Evolutionary conservation across 2,329 filamentous ascomycete species (phyloP).

Genomic region (Arachnopeziza araneosa): DNA sequence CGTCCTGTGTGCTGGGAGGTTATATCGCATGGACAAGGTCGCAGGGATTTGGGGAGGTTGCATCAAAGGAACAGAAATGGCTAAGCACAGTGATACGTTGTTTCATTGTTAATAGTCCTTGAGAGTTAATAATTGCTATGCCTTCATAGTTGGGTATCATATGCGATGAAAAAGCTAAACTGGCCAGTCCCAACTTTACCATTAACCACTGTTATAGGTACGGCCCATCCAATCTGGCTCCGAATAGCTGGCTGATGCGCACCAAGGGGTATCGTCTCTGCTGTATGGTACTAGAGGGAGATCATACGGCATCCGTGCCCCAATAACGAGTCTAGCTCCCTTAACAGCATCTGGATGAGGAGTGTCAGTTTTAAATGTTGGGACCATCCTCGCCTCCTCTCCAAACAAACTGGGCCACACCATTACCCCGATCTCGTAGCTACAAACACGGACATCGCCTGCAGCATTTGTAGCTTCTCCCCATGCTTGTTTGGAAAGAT

Average conservation of each 20-base stretch:
- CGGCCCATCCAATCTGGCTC: constrained; percentile 49
- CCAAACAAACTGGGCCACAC: constrained; percentile 66
- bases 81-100: neutral
- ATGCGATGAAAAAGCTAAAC: neutral
- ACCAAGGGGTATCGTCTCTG: constrained; percentile 67
- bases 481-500: constrained; percentile 86
- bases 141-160: neutral
- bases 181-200: neutral
- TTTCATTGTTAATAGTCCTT: neutral
- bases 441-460: constrained; percentile 65
- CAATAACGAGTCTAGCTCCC: constrained; percentile 45
- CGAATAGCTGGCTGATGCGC: constrained; percentile 52
- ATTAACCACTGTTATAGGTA: constrained; percentile 10
- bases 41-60: neutral
- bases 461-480: constrained; percentile 54
- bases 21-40: neutral
- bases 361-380: constrained; percentile 58
- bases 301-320: constrained; percentile 77
- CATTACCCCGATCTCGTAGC: constrained; percentile 78
- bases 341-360: constrained; percentile 34
- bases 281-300: constrained; percentile 65
- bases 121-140: neutral
- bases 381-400: constrained; percentile 52
- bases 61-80: neutral
- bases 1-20: neutral